Conservation (phyloP, 202 grass and related monocot genomes). For the Carex arenaria region DNA sequence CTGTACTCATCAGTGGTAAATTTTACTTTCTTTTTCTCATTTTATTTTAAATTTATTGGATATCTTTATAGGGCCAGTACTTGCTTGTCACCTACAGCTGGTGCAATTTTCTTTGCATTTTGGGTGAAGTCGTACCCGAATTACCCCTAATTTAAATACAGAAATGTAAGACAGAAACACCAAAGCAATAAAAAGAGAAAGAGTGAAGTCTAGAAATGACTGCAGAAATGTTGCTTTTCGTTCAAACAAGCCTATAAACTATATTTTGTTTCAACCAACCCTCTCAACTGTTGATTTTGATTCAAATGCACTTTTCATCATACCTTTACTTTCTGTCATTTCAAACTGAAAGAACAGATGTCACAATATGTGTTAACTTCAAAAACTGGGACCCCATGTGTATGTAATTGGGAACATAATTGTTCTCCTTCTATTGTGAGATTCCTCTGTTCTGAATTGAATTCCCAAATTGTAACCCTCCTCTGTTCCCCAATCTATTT, state of each 20-base stretch:
- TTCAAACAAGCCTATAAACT: not conserved
- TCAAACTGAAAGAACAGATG: not conserved
- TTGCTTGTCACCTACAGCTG: not conserved
- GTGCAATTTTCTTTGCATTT: not conserved
- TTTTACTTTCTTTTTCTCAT: not conserved
- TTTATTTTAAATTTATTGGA: not conserved
- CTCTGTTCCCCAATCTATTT: not conserved
- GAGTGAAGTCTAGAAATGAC: not conserved
- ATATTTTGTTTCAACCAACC: not conserved
- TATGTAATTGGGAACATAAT: not conserved
- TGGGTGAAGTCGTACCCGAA: not conserved
- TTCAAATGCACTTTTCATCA: not conserved
- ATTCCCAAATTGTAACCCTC: not conserved
- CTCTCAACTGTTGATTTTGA: not conserved
- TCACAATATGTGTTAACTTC: not conserved
- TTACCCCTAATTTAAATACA: not conserved
- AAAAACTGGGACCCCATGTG: not conserved
- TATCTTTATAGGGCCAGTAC: not conserved
- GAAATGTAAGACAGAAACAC: not conserved
- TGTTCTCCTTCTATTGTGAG: not conserved
- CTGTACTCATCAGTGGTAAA: slow-evolving; percentile 84
- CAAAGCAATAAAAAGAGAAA: not conserved
- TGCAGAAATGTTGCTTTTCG: not conserved
- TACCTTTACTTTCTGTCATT: not conserved
- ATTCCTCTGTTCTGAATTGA: not conserved